A percentile compares a stretch with the other conserved stretches of the same genome.
Evolutionary conservation across 2,329 filamentous ascomycete genomes (phyloP).

Genomic region (Sclerotinia glacialis): DNA sequence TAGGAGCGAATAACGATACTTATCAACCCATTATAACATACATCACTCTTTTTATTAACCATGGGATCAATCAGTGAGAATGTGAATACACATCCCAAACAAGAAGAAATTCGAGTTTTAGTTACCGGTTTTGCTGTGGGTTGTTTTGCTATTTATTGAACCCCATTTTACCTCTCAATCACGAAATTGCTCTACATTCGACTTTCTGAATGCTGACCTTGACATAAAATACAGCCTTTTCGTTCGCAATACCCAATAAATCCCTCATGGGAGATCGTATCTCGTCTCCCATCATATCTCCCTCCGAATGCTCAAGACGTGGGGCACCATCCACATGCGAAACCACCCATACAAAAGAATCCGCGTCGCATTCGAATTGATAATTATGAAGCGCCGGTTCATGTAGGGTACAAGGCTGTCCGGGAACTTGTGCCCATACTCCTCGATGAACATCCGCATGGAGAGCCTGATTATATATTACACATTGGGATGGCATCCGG

Average conservation of each 20-base stretch:
- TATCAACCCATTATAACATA: slow-evolving; percentile 14
- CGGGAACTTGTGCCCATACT: slow-evolving; percentile 61
- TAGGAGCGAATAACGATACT: slow-evolving; percentile 7
- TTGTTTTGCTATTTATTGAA: slow-evolving; percentile 27
- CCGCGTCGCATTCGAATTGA: slow-evolving; percentile 57
- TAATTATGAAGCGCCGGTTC: slow-evolving; percentile 63
- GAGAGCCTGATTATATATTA: slow-evolving; percentile 60
- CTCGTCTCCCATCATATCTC: slow-evolving; percentile 62
- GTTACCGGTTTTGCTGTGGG: slow-evolving; percentile 61
- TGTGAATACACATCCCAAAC: not conserved
- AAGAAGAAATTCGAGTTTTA: slow-evolving; percentile 55
- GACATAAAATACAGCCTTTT: slow-evolving; percentile 60
- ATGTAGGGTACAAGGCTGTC: slow-evolving; percentile 68
- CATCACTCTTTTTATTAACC: slow-evolving; percentile 32
- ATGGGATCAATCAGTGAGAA: slow-evolving; percentile 29
- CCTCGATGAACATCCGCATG: slow-evolving; percentile 29
- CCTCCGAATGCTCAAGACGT: slow-evolving; percentile 29
- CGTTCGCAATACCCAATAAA: slow-evolving; percentile 69
- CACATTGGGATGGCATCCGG: slow-evolving; percentile 78
- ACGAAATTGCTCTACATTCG: not conserved
- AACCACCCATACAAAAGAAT: slow-evolving; percentile 37
- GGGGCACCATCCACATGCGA: slow-evolving; percentile 14
- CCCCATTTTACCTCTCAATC: slow-evolving; percentile 3
- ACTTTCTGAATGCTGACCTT: slow-evolving; percentile 1
- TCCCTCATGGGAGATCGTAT: slow-evolving; percentile 77